phyloP scores from a whole-genome alignment of 495 filamentous ascomycete genomes.

The Pyrenula massariospora region DNA sequence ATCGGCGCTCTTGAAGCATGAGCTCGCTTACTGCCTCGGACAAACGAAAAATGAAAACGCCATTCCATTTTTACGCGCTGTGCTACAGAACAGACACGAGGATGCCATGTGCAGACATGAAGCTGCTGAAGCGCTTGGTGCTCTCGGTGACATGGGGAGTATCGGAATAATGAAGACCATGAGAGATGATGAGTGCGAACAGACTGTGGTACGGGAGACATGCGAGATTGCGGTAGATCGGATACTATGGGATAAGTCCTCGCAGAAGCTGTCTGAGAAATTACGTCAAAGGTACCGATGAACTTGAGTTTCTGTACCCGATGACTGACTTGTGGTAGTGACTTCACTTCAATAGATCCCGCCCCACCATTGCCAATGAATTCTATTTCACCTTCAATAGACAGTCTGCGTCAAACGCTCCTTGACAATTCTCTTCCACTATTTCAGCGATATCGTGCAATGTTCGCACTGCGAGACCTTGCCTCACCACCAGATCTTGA shows the following conservation, averaged over 20 bases:
- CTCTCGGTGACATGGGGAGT: constrained; percentile 62
- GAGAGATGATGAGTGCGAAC: constrained; percentile 58
- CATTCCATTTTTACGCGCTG: constrained; percentile 57
- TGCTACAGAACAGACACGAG: constrained; percentile 68
- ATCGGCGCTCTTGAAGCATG: constrained; percentile 85
- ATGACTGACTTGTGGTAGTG: constrained; percentile 37
- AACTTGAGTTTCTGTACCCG: too few species aligned
- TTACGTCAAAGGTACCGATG: constrained; percentile 61
- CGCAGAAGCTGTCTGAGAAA: constrained; percentile 58
- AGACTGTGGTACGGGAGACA: constrained; percentile 78
- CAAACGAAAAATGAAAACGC: constrained; percentile 71
- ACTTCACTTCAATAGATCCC: constrained; percentile 91
- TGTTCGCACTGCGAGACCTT: constrained; percentile 93
- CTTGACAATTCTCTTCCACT: constrained; percentile 69
- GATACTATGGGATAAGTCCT: constrained; percentile 84
- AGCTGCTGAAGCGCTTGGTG: constrained; percentile 89
- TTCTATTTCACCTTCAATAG: constrained; percentile 45
- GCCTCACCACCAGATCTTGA: constrained; percentile 84
- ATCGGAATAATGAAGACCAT: constrained; percentile 59
- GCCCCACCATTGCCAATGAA: constrained; percentile 72
- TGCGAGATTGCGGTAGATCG: constrained; percentile 92
- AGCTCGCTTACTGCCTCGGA: constrained; percentile 93
- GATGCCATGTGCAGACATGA: constrained; percentile 96
- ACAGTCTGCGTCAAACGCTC: constrained; percentile 61
- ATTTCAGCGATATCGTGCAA: constrained; percentile 90